Base-by-base conservation (phyloP, 2,329 filamentous ascomycete species). In the Cryphonectria nitschkei region DNA sequence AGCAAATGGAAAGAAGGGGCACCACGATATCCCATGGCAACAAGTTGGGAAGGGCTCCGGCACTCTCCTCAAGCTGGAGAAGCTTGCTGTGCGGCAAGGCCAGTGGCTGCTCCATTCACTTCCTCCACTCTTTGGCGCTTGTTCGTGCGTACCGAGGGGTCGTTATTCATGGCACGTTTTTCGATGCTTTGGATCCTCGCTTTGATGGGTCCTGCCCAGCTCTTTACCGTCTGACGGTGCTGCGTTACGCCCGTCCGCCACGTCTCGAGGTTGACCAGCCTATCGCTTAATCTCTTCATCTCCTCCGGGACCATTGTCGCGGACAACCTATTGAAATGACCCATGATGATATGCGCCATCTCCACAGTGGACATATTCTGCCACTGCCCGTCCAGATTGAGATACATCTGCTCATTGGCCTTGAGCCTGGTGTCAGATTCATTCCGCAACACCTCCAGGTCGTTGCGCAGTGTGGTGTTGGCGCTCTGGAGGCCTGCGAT, bases 341-440 rank as follows among this genome's bases (percentile, higher is more conserved):
- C 69, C 62, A 71, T 58, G 14, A 73, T 73, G 41, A 52, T 58
- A 8, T 65, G 46, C 14, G 71, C 68, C 65, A 71, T 56, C 0
- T 73, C 68, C 32, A 29, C 13, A n/a, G 69, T 73, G 29, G 37
- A 64, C 63, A 69, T 14, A 26, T 69, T 73, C 62, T 69, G 68
- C 65, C 67, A 73, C 41, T 73, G 71, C n/a, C 56, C 65, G 26
- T 66, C 65, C 58, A 71, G 62, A 13, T 54, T 67, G 22, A 67
- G 56, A 5, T 68, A 62, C 71, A 71, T 71, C 39, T 39, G 62
- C 39, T 73, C 71, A 11, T 68, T 67, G 7, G 66, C 69, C 3
- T 32, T 22, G 26, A 41, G 52, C n/a, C 52, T 52, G 54, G 32
- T 22, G n/a, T 58, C 43, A 11, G 14, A n/a, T 16, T 66, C 37